A percentile compares a stretch with the other conserved stretches of the same genome.
Conservation (phyloP, 2,329 filamentous ascomycete genomes). For the Pseudogymnoascus sp. region DNA sequence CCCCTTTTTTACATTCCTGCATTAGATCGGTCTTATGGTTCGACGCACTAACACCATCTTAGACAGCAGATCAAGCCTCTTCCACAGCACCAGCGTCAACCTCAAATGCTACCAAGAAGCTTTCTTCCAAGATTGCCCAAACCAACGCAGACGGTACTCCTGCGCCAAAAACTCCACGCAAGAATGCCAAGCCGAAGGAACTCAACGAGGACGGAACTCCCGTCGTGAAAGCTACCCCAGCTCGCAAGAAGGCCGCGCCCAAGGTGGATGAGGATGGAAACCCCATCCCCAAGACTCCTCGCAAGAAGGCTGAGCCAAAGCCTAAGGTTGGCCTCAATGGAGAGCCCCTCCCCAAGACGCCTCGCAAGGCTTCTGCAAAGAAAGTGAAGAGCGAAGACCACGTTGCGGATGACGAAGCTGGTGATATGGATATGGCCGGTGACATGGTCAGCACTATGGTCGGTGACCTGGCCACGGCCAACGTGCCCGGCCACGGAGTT, state of each 20-base stretch:
- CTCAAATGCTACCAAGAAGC: background rate
- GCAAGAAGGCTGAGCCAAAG: background rate
- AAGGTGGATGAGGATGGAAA: background rate
- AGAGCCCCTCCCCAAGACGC: background rate
- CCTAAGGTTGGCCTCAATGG: background rate
- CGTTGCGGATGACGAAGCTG: background rate
- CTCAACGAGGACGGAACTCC: conserved; percentile 2
- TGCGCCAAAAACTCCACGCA: background rate
- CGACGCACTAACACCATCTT: background rate
- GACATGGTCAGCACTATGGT: background rate
- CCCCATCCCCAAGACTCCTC: background rate
- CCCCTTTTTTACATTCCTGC: background rate
- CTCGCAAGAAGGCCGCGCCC: background rate
- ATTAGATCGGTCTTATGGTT: background rate
- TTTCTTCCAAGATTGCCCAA: background rate
- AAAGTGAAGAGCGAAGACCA: background rate
- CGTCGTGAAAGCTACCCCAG: background rate
- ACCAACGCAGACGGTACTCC: background rate
- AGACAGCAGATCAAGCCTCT: background rate
- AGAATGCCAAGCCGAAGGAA: background rate
- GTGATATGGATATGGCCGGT: background rate
- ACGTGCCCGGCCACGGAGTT: background rate
- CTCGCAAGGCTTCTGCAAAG: background rate
- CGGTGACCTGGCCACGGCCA: background rate
- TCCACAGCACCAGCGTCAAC: background rate